Conservation (phyloP, 2,329 filamentous ascomycete species). For the Aureobasidium sp. region DNA sequence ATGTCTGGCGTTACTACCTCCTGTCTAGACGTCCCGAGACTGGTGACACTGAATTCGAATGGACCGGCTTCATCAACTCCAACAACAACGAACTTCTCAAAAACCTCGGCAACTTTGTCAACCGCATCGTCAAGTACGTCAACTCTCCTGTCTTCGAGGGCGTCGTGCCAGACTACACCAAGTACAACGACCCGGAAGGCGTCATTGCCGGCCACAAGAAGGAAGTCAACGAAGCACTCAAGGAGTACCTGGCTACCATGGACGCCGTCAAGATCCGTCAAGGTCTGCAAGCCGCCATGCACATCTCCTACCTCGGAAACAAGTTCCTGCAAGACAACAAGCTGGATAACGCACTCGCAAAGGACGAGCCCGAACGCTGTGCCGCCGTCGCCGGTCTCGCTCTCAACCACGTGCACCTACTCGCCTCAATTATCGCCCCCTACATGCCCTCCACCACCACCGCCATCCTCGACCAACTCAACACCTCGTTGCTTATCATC, state of each 20-base stretch:
- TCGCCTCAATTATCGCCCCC: constrained; percentile 70
- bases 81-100: constrained; percentile 88
- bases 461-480: constrained; percentile 70
- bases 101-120: constrained; percentile 58
- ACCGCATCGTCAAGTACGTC: constrained; percentile 58
- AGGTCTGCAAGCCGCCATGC: constrained; percentile 58
- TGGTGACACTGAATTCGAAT: constrained; percentile 83
- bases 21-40: constrained; percentile 79
- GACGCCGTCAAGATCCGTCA: constrained; percentile 65
- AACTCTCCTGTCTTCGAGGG: constrained; percentile 65
- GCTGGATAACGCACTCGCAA: constrained; percentile 56
- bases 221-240: constrained; percentile 60
- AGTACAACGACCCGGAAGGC: constrained; percentile 20
- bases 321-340: constrained; percentile 52
- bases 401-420: constrained; percentile 74
- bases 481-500: constrained; percentile 36
- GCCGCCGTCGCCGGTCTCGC: constrained; percentile 67
- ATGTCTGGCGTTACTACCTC: constrained; percentile 93
- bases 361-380: constrained; percentile 52
- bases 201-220: constrained; percentile 40
- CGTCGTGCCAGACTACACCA: constrained; percentile 56
- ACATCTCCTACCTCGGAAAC: constrained; percentile 58
- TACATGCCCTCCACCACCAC: constrained; percentile 77
- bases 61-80: constrained; percentile 70
- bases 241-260: constrained; percentile 59